Evolutionary conservation across 208 protist genomes (phyloP).

Genomic region (Acanthamoeba lenticulata): DNA sequence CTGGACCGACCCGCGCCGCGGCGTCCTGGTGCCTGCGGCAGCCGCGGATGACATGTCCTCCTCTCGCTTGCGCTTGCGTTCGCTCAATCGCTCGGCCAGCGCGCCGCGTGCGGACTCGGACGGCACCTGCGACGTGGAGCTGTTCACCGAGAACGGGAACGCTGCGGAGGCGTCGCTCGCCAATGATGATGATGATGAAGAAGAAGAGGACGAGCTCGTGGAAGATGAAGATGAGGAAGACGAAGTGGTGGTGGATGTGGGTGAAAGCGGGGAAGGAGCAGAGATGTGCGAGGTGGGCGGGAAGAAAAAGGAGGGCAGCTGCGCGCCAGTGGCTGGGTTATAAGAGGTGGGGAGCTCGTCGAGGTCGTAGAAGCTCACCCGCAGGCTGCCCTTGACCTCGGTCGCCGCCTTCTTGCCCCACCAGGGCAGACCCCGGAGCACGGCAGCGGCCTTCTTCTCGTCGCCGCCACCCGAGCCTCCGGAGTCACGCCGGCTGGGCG

Average conservation of each 20-base stretch:
- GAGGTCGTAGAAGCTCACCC: conserved; percentile 36
- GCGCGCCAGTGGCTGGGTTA: neutral
- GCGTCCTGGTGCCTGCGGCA: neutral
- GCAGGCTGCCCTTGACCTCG: conserved; percentile 41
- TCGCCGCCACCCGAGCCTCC: neutral
- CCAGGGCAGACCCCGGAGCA: neutral
- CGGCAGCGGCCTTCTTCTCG: neutral
- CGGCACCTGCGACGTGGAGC: no score
- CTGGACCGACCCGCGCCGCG: neutral
- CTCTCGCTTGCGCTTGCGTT: neutral
- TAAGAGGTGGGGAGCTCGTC: neutral
- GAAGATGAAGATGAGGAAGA: neutral
- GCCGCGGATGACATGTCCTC: neutral
- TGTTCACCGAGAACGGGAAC: neutral
- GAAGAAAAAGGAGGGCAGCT: conserved; percentile 15
- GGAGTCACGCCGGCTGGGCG: neutral
- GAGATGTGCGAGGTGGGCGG: neutral
- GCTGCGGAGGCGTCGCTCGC: neutral
- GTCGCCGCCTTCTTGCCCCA: conserved; percentile 35
- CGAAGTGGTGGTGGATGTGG: neutral
- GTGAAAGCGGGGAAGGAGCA: neutral
- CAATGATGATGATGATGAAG: neutral
- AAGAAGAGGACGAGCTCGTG: neutral
- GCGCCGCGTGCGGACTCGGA: no score
- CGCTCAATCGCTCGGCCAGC: neutral